Evolutionary conservation across 129 eudicot genomes (phyloP).

Genomic region (Mikania micrantha): DNA sequence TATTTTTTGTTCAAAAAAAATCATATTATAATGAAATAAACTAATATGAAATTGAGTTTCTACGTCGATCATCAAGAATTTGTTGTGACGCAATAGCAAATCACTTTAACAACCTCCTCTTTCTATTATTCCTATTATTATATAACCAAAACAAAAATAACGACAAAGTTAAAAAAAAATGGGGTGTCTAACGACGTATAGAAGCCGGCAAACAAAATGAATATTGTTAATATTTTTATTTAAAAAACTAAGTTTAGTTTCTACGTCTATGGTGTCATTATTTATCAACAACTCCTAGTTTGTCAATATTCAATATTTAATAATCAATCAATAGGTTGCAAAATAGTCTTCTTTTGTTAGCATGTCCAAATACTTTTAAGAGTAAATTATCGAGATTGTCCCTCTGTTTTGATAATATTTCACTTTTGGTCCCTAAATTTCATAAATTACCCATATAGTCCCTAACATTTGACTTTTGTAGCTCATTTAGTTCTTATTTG

Average conservation of each 20-base stretch:
- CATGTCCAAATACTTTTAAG: no score
- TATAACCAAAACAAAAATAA: background rate
- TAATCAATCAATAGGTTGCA: no score
- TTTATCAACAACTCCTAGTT: background rate
- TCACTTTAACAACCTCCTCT: background rate
- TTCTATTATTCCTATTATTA: background rate
- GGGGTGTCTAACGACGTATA: background rate
- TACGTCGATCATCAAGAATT: constrained; percentile 5
- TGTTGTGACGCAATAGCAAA: constrained; percentile 15
- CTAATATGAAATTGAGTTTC: constrained; percentile 8
- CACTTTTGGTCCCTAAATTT: no score
- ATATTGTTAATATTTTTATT: background rate
- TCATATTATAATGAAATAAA: no score
- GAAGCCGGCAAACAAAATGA: background rate
- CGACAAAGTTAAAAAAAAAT: background rate
- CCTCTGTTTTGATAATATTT: no score
- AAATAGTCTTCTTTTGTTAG: no score
- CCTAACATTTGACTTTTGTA: no score
- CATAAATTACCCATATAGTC: no score
- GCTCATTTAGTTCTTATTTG: no score
- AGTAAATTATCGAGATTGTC: no score
- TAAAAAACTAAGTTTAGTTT: background rate
- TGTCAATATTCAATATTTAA: no score
- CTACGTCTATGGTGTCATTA: background rate
- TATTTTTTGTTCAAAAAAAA: no score